Conservation (phyloP, 129 eudicot genomes). For the Flaveria ramosissima region DNA sequence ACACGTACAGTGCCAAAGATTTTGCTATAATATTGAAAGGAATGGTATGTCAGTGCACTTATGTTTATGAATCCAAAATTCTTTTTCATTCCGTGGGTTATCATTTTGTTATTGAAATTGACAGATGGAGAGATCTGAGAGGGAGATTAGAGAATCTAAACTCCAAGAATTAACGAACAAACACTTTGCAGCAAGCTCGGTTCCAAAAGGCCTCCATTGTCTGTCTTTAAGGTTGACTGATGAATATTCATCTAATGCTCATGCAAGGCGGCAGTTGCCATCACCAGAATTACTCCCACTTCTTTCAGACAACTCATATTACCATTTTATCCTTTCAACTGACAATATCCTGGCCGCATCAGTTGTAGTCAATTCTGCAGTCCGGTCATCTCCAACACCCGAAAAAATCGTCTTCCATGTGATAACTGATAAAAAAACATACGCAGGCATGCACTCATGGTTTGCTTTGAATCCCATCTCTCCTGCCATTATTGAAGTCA, state of each 20-base stretch:
- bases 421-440: constrained; percentile 96
- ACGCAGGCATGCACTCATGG: constrained; percentile 99
- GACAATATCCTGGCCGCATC: constrained; percentile 97
- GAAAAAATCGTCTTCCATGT: constrained; percentile 89
- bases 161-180: constrained; percentile 91
- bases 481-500: constrained; percentile 93
- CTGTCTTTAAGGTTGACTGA: constrained; percentile 90
- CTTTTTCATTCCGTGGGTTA: constrained; percentile 5
- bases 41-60: constrained; percentile 60
- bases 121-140: constrained; percentile 96
- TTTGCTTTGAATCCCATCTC: constrained; percentile 83
- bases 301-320: constrained; percentile 84
- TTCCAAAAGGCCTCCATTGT: constrained; percentile 95
- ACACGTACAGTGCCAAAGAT: constrained; percentile 73
- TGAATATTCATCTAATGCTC: constrained; percentile 97
- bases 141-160: constrained; percentile 84
- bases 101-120: not conserved
- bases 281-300: constrained; percentile 92
- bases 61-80: constrained; percentile 7
- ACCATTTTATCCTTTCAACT: constrained; percentile 82
- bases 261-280: constrained; percentile 92
- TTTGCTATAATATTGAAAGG: constrained; percentile 84
- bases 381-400: constrained; percentile 70
- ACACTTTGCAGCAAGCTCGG: constrained; percentile 94
- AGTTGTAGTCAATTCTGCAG: constrained; percentile 91